These are phyloP conservation scores for Medicago ruthenica DNA, from an alignment of 306 rosid genomes.

Conservation along the genomic window DNA sequence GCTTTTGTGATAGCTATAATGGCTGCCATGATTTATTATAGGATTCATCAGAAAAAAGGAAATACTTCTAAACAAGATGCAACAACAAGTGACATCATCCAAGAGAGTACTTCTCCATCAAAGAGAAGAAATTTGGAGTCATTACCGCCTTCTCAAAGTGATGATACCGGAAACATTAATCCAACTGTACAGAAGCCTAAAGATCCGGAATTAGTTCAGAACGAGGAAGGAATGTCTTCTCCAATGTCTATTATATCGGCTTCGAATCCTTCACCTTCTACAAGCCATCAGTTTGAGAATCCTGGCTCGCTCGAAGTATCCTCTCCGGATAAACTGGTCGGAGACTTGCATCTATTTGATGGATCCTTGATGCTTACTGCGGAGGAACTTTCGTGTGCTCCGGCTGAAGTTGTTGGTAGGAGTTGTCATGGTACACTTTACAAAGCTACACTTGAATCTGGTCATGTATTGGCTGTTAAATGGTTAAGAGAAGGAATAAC, in stretches of 20 bases:
- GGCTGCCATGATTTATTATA: conserved; percentile 50
- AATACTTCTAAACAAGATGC: conserved; percentile 45
- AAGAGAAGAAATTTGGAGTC: conserved; percentile 50
- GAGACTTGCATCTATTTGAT: conserved; percentile 74
- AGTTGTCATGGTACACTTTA: conserved; percentile 86
- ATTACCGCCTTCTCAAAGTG: conserved; percentile 45
- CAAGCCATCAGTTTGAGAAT: conserved; percentile 56
- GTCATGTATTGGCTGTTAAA: conserved; percentile 70
- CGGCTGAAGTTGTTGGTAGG: conserved; percentile 72
- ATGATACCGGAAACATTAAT: conserved; percentile 40
- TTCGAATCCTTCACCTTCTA: conserved; percentile 67
- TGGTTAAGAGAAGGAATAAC: conserved; percentile 81
- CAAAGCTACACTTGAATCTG: conserved; percentile 75
- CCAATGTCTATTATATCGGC: conserved; percentile 63
- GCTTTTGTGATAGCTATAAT: conserved; percentile 55
- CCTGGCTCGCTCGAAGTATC: conserved; percentile 47
- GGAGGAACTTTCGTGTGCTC: conserved; percentile 79
- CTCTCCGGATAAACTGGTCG: conserved; percentile 69
- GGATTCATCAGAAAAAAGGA: conserved; percentile 45
- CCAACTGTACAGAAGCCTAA: conserved; percentile 45
- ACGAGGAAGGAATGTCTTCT: conserved; percentile 56
- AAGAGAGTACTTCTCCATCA: conserved; percentile 50
- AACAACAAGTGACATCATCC: conserved; percentile 44
- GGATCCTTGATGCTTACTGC: conserved; percentile 67
- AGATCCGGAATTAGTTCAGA: conserved; percentile 47